phyloP scores from a whole-genome alignment of 2,329 filamentous ascomycete species.

The Aspergillus piperis region DNA sequence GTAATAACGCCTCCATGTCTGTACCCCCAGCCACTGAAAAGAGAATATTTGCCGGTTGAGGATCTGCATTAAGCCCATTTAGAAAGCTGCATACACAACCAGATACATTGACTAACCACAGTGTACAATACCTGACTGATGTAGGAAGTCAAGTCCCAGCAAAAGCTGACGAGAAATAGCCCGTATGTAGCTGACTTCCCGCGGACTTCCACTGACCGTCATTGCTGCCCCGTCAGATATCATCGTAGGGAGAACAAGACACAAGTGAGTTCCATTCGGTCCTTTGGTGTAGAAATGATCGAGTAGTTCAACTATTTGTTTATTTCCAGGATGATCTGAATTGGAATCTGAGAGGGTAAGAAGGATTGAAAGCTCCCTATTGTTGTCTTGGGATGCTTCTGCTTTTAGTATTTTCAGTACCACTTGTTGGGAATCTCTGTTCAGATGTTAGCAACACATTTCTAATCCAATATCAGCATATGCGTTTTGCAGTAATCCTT shows the following conservation, averaged over 20 bases:
- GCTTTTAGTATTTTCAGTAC: constrained; percentile 31
- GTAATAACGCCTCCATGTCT: constrained; percentile 5
- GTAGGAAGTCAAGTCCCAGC: constrained; percentile 22
- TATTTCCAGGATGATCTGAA: constrained; percentile 22
- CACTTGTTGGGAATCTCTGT: constrained; percentile 21
- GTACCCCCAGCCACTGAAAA: constrained; percentile 11
- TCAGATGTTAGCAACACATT: not conserved
- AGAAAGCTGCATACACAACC: not conserved
- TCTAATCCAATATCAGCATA: not conserved
- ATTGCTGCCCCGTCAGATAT: constrained; percentile 26
- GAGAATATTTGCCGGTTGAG: constrained; percentile 28
- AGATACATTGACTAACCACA: constrained; percentile 15
- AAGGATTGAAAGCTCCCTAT: constrained; percentile 23
- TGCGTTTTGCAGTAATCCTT: not conserved
- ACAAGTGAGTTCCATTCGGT: constrained; percentile 27
- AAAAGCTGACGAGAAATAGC: constrained; percentile 22
- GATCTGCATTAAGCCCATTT: constrained; percentile 12
- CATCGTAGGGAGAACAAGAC: constrained; percentile 29
- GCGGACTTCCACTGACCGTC: constrained; percentile 18
- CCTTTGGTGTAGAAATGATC: constrained; percentile 28
- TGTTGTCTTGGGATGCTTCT: constrained; percentile 21
- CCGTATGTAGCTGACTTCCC: constrained; percentile 15
- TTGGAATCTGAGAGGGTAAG: constrained; percentile 13
- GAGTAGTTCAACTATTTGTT: constrained; percentile 23
- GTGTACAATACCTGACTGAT: constrained; percentile 20